These are phyloP conservation scores for Piper longum DNA, from an alignment of 164 flowering plant genomes.

Conservation along the genomic window DNA sequence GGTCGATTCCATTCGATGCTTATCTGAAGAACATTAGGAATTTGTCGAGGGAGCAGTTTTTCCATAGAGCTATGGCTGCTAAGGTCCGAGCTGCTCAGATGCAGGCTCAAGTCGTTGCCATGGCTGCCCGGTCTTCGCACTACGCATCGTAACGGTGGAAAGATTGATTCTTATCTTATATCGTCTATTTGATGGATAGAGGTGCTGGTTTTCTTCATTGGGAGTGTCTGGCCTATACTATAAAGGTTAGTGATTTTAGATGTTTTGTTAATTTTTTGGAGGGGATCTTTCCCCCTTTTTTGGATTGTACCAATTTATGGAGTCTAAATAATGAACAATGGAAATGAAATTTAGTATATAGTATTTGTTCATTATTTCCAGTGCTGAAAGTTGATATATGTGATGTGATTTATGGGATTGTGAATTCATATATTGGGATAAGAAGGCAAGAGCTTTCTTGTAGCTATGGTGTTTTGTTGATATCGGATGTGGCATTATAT, in stretches of 20 bases:
- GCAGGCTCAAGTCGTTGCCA: slow-evolving; percentile 71
- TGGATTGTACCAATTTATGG: no score
- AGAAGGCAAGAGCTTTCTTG: neutral
- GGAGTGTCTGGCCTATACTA: no score
- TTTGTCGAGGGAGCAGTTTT: slow-evolving; percentile 78
- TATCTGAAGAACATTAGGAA: slow-evolving; percentile 69
- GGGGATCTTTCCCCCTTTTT: no score
- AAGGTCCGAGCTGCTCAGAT: slow-evolving; percentile 68
- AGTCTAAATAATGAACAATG: no score
- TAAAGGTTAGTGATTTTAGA: no score
- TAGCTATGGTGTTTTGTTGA: neutral
- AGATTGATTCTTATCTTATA: no score
- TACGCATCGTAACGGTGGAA: slow-evolving; percentile 5
- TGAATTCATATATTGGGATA: neutral
- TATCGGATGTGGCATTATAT: neutral
- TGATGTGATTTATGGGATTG: neutral
- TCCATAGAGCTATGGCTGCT: slow-evolving; percentile 53
- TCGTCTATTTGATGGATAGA: neutral
- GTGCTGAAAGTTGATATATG: neutral
- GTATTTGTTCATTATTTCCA: no score
- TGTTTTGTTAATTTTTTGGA: no score
- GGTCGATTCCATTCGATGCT: slow-evolving; percentile 57
- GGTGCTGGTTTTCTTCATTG: no score
- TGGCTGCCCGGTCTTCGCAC: slow-evolving; percentile 55
- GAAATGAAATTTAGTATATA: neutral